Evolutionary conservation across 768 basidiomycete genomes (phyloP).

Genomic region (Hortiboletus campestris): DNA sequence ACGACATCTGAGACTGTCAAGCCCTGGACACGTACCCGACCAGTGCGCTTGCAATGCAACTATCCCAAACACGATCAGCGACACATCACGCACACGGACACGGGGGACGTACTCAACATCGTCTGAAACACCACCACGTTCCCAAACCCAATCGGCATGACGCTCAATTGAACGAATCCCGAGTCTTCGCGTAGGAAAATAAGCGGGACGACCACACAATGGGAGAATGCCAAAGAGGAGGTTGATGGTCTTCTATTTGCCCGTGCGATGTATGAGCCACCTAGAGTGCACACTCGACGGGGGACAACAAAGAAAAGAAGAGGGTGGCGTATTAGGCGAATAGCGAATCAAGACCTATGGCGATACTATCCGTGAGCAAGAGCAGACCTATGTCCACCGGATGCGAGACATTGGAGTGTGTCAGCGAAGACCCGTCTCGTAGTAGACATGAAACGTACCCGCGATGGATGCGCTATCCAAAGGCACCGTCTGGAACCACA

Average conservation of each 20-base stretch:
- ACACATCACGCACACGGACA: background rate
- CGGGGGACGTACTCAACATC: constrained; percentile 8
- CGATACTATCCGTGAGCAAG: constrained; percentile 47
- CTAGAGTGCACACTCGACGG: constrained; percentile 2
- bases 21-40: background rate
- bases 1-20: background rate
- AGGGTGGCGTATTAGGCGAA: constrained; percentile 42
- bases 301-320: too few relatives aligned
- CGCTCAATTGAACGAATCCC: constrained; percentile 20
- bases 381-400: constrained; percentile 37
- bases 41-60: constrained; percentile 16
- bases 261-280: constrained; percentile 51
- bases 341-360: constrained; percentile 49
- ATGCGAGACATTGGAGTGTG: background rate
- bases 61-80: background rate
- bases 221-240: constrained; percentile 39
- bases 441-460: constrained; percentile 34
- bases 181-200: constrained; percentile 21
- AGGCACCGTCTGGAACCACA: constrained; percentile 81
- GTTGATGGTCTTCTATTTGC: constrained; percentile 48
- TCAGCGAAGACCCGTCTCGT: background rate
- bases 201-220: too few relatives aligned
- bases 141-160: too few relatives aligned
- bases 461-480: constrained; percentile 65
- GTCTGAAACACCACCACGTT: constrained; percentile 19